Evolutionary conservation across 768 basidiomycete genomes (phyloP).

Genomic region (Grammothele lineata): DNA sequence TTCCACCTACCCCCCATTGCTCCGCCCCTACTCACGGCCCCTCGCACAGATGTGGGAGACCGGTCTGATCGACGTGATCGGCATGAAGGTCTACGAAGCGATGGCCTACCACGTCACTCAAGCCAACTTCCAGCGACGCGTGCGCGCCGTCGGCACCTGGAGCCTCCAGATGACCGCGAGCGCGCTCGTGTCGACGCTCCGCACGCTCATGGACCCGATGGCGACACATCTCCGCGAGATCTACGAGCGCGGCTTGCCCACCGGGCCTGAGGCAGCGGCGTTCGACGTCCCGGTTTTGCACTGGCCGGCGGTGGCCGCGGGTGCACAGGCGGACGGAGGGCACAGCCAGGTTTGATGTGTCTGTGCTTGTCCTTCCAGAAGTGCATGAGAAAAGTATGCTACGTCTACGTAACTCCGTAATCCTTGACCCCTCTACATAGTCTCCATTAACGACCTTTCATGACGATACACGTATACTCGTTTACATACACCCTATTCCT

Average conservation of each 20-base stretch:
- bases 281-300: background rate
- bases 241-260: constrained; percentile 21
- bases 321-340: too few relatives aligned
- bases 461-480: too few relatives aligned
- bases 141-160: constrained; percentile 91
- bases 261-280: constrained; percentile 3
- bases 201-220: constrained; percentile 70
- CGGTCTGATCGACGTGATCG: constrained; percentile 68
- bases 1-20: constrained; percentile 16
- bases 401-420: too few relatives aligned
- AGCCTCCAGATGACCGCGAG: constrained; percentile 91
- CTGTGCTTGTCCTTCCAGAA: too few relatives aligned
- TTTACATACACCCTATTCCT: too few relatives aligned
- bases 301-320: background rate
- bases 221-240: constrained; percentile 30
- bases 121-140: constrained; percentile 81
- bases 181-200: constrained; percentile 75
- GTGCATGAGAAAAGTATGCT: too few relatives aligned
- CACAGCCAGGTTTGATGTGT: too few relatives aligned
- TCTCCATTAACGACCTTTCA: too few relatives aligned
- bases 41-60: constrained; percentile 83
- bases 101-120: constrained; percentile 94
- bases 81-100: constrained; percentile 63
- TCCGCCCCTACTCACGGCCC: constrained; percentile 9
- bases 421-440: too few relatives aligned